These are phyloP conservation scores for Russula sp. DNA, from an alignment of 768 basidiomycete genomes.

Conservation along the genomic window DNA sequence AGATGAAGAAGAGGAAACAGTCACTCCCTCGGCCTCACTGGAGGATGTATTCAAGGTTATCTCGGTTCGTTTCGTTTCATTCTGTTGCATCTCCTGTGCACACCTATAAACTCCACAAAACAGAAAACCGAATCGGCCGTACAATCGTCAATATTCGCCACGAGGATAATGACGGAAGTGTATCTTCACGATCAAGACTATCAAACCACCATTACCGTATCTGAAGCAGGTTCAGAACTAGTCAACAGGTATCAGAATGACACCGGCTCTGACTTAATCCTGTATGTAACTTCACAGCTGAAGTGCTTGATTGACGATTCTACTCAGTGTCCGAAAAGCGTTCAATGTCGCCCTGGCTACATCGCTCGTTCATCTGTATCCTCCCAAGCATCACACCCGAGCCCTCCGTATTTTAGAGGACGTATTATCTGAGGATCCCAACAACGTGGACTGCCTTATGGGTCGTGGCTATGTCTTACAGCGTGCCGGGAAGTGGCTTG, in stretches of 20 bases:
- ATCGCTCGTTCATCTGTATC: conserved; percentile 74
- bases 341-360: conserved; percentile 68
- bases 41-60: conserved; percentile 56
- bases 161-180: conserved; percentile 55
- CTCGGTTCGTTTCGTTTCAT: conserved; percentile 45
- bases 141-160: conserved; percentile 53
- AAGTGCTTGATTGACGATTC: neutral
- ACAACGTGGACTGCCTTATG: conserved; percentile 61
- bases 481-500: conserved; percentile 54
- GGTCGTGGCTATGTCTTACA: conserved; percentile 70
- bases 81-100: neutral
- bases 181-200: conserved; percentile 69
- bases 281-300: conserved; percentile 30
- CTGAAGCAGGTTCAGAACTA: conserved; percentile 62
- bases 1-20: conserved; percentile 36
- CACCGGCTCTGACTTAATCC: conserved; percentile 45
- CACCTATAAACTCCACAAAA: neutral
- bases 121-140: conserved; percentile 9
- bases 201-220: conserved; percentile 57
- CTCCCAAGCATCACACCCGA: conserved; percentile 83
- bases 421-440: conserved; percentile 54
- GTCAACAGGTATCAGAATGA: conserved; percentile 48
- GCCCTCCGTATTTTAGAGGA: conserved; percentile 70
- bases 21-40: conserved; percentile 5
- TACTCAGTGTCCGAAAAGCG: conserved; percentile 51